Evolutionary conservation across 208 protist genomes (phyloP), one percentile per base, ranked within the genome.

Genomic region (Wallacemonas sp.): DNA sequence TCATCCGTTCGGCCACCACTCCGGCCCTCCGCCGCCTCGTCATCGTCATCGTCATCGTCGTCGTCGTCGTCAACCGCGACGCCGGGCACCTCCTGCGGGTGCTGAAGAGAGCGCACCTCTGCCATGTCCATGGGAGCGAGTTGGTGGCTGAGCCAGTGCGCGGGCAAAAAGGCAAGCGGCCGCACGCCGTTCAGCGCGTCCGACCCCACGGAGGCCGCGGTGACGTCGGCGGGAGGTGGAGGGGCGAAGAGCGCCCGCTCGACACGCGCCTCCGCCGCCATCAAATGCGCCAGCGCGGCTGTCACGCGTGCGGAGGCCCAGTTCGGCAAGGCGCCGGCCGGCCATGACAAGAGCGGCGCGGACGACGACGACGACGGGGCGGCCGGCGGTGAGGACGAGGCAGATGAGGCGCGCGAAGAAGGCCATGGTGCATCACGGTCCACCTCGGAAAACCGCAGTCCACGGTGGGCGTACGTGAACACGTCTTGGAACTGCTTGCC

Each of bases 401-500:
- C n/a, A n/a, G n/a, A n/a, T n/a, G n/a, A n/a, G n/a, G n/a, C n/a
- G n/a, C n/a, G n/a, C n/a, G n/a, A n/a, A n/a, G n/a, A n/a, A n/a
- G n/a, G n/a, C n/a, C n/a, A n/a, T n/a, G n/a, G n/a, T n/a, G n/a
- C n/a, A n/a, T n/a, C n/a, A n/a, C n/a, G n/a, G n/a, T n/a, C n/a
- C n/a, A n/a, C 26, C 25, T 25, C 25, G 14, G 48, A 11, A 32
- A 55, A 55, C 7, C 48, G 48, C 48, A 55, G 48, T 7, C 48
- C 48, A 18, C 48, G 48, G 48, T 55, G 48, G 23, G 48, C 26
- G 26, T 55, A 55, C 14, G 48, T 55, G 11, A 33, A 3, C 20
- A 55, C 48, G 8, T 32, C 48, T 18, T 55, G 48, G 48, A 55
- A 55, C 11, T 55, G 48, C 48, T 55, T 55, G 20, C 48, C 48